Conservation (phyloP, 2,329 filamentous ascomycete species). For the Fusarium sp. region DNA sequence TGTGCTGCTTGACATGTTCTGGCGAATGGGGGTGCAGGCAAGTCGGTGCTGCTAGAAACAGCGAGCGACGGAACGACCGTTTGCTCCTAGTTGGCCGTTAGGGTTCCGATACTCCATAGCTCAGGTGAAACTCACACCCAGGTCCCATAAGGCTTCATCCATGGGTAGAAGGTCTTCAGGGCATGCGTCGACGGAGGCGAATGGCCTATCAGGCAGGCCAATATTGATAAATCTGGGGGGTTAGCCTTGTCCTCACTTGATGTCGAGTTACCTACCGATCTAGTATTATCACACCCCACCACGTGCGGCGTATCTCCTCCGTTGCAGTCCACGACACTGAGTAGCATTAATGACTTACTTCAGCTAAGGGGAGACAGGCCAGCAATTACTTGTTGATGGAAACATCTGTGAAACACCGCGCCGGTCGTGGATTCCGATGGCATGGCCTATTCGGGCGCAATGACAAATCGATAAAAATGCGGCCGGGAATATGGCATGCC, state of each 20-base stretch:
- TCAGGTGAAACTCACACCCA: background rate
- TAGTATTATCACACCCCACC: slow-evolving; percentile 17
- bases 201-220: slow-evolving; percentile 6
- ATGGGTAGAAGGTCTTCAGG: slow-evolving; percentile 20
- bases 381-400: background rate
- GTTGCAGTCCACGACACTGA: slow-evolving; percentile 19
- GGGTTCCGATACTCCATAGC: background rate
- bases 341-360: background rate
- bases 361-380: background rate
- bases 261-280: background rate
- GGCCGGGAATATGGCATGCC: slow-evolving; percentile 12
- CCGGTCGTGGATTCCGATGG: slow-evolving; percentile 13
- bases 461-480: slow-evolving; percentile 8
- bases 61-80: slow-evolving; percentile 9
- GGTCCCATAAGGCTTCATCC: slow-evolving; percentile 9
- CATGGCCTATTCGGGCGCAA: slow-evolving; percentile 13
- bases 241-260: background rate
- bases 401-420: slow-evolving; percentile 10
- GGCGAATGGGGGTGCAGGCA: slow-evolving; percentile 9
- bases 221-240: slow-evolving; percentile 5
- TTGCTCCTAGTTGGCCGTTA: slow-evolving; percentile 4
- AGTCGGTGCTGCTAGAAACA: slow-evolving; percentile 8
- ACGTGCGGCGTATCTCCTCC: slow-evolving; percentile 15
- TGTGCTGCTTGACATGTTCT: slow-evolving; percentile 14
- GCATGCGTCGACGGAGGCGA: slow-evolving; percentile 10